Evolutionary conservation across 352 stramenopile genomes (phyloP).

Genomic region (Aphanomyces astaci): DNA sequence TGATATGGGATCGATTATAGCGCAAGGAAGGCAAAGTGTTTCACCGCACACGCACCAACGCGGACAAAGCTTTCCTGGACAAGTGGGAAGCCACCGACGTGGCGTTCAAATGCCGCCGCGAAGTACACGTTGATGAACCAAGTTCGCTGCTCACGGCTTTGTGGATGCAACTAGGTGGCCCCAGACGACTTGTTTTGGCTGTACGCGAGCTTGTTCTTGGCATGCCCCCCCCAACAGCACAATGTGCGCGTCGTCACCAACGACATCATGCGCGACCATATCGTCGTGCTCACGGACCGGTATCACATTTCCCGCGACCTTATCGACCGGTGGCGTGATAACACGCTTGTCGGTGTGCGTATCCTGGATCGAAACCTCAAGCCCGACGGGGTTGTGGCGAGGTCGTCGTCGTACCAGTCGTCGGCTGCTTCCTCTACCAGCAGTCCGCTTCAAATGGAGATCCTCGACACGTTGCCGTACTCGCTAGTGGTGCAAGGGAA

Average conservation of each 20-base stretch:
- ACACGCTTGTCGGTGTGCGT: slow-evolving; percentile 61
- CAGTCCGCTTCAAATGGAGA: slow-evolving; percentile 42
- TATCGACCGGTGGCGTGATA: slow-evolving; percentile 60
- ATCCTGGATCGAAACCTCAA: slow-evolving; percentile 51
- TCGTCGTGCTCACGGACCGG: slow-evolving; percentile 38
- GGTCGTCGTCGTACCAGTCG: slow-evolving; percentile 1
- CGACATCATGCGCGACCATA: slow-evolving; percentile 97
- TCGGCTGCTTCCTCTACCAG: slow-evolving; percentile 26
- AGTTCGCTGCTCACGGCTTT: background rate
- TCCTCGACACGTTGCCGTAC: slow-evolving; percentile 58
- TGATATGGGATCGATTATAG: too few species aligned
- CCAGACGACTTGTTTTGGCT: slow-evolving; percentile 98
- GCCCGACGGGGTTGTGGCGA: slow-evolving; percentile 2
- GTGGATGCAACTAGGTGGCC: background rate
- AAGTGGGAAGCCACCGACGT: slow-evolving; percentile 64
- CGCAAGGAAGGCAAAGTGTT: slow-evolving; percentile 42
- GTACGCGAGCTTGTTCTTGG: slow-evolving; percentile 84
- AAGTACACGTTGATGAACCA: slow-evolving; percentile 31
- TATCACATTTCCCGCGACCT: slow-evolving; percentile 56
- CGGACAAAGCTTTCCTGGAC: slow-evolving; percentile 53
- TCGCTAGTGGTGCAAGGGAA: slow-evolving; percentile 35
- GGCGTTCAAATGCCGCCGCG: slow-evolving; percentile 87
- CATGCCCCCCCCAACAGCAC: slow-evolving; percentile 4
- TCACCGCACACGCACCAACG: slow-evolving; percentile 37
- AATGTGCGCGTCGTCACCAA: slow-evolving; percentile 90